Conservation (phyloP, 306 rosid species). For the cucumber (Cucumis sativus) region Cucumber_9930_V3 NC_026659.2:18596501-18597000, state of each 20-base stretch:
- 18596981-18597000: slow-evolving; percentile 42
- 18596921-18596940: slow-evolving; percentile 70
- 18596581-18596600: neutral
- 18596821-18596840: neutral
- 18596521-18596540: neutral
- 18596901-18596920: slow-evolving; percentile 37
- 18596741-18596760: slow-evolving; percentile 15
- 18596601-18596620: neutral
- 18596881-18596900: slow-evolving; percentile 57
- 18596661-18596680: slow-evolving; percentile 73
- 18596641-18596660: slow-evolving; percentile 61
- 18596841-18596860: slow-evolving; percentile 2
- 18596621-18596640: slow-evolving; percentile 14
- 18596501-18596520: neutral
- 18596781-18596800: neutral
- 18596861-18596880: slow-evolving; percentile 24
- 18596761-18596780: slow-evolving; percentile 33
- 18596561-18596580: neutral
- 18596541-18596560: neutral
- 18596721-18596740: slow-evolving; percentile 31
- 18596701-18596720: slow-evolving; percentile 34
- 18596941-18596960: slow-evolving; percentile 35
- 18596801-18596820: neutral
- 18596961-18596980: slow-evolving; percentile 72
- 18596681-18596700: slow-evolving; percentile 55